Evolutionary conservation across 495 filamentous ascomycete species (phyloP).

Genomic region (Halenospora varia): DNA sequence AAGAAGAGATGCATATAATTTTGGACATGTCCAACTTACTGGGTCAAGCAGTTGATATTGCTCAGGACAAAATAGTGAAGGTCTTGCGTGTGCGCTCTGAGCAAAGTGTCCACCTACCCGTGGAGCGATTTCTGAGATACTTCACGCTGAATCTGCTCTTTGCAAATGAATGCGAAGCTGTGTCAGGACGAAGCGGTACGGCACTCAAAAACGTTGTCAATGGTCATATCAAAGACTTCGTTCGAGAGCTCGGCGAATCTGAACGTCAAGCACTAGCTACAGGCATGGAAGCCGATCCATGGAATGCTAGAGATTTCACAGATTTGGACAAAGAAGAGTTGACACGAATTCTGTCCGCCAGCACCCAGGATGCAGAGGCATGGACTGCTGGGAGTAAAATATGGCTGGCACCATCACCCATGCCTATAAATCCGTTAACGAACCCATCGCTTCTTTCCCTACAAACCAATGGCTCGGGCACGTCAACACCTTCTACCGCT

Average conservation of each 20-base stretch:
- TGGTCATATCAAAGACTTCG: slow-evolving; percentile 86
- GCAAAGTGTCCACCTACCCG: slow-evolving; percentile 67
- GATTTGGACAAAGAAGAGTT: slow-evolving; percentile 62
- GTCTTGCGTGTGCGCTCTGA: slow-evolving; percentile 89
- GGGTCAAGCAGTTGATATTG: slow-evolving; percentile 88
- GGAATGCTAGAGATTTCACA: slow-evolving; percentile 84
- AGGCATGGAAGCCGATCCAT: slow-evolving; percentile 84
- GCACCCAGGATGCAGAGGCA: slow-evolving; percentile 70
- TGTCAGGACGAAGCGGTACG: slow-evolving; percentile 82
- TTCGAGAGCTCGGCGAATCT: slow-evolving; percentile 66
- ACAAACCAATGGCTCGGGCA: slow-evolving; percentile 26
- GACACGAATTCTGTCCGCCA: slow-evolving; percentile 65
- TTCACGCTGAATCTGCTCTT: slow-evolving; percentile 93
- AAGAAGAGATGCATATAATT: slow-evolving; percentile 79
- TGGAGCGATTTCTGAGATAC: slow-evolving; percentile 81
- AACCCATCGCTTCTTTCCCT: neutral
- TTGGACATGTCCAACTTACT: slow-evolving; percentile 93
- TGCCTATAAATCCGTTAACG: slow-evolving; percentile 2
- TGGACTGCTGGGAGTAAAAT: slow-evolving; percentile 73
- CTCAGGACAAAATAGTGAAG: slow-evolving; percentile 88
- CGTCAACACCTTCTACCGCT: slow-evolving; percentile 23
- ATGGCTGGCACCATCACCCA: slow-evolving; percentile 58
- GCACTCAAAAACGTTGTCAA: slow-evolving; percentile 85
- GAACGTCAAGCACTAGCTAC: slow-evolving; percentile 78
- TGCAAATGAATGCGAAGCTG: slow-evolving; percentile 94